A percentile compares a stretch with the other conserved stretches of the same genome.
Conservation (phyloP, 768 basidiomycete genomes). For the Rossbeevera mucosa region DNA sequence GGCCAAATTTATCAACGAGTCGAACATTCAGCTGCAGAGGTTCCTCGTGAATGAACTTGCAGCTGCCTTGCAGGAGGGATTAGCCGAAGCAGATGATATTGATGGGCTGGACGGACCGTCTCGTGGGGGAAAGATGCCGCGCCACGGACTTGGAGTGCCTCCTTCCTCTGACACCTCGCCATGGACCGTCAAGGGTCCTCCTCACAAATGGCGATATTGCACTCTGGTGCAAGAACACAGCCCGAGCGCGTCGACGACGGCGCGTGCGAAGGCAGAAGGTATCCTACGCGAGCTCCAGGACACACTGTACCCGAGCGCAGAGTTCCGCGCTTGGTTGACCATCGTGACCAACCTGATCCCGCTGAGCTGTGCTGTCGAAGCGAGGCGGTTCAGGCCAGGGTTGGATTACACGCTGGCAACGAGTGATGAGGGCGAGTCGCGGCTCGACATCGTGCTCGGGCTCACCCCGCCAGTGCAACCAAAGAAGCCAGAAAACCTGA, state of each 20-base stretch:
- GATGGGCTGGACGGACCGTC: slow-evolving; percentile 56
- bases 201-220: slow-evolving; percentile 94
- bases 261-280: slow-evolving; percentile 16
- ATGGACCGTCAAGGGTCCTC: slow-evolving; percentile 81
- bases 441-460: slow-evolving; percentile 83
- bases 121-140: slow-evolving; percentile 53
- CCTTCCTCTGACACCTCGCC: slow-evolving; percentile 39
- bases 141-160: slow-evolving; percentile 59
- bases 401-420: slow-evolving; percentile 94
- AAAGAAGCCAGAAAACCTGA: slow-evolving; percentile 11
- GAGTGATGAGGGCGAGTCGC: slow-evolving; percentile 73
- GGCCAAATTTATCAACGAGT: slow-evolving; percentile 77
- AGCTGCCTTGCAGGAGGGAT: slow-evolving; percentile 55
- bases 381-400: slow-evolving; percentile 85
- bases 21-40: slow-evolving; percentile 81
- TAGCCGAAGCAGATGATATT: slow-evolving; percentile 57
- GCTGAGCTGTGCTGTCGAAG: slow-evolving; percentile 67
- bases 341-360: slow-evolving; percentile 70
- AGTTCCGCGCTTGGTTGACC: slow-evolving; percentile 90
- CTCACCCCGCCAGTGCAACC: slow-evolving; percentile 62
- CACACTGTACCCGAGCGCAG: slow-evolving; percentile 68
- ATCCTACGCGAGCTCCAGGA: slow-evolving; percentile 52
- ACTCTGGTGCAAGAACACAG: slow-evolving; percentile 36
- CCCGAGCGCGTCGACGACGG: background rate
- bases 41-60: slow-evolving; percentile 76